Conservation (phyloP, 106 monocot genomes). For the Chionographis japonica region DNA sequence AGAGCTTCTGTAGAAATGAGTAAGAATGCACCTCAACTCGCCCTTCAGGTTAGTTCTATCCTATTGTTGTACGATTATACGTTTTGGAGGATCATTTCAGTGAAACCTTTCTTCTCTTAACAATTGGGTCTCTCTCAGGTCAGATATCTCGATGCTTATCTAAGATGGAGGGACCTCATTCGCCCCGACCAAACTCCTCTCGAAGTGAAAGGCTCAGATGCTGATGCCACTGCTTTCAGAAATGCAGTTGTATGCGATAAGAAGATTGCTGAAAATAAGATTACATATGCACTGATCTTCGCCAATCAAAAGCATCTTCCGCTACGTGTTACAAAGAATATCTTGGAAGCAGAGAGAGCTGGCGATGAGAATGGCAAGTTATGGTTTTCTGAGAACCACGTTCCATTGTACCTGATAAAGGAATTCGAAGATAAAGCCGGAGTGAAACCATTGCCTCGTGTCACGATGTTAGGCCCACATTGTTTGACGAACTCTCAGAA, state of each 20-base stretch:
- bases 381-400: constrained; percentile 78
- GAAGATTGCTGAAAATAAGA: constrained; percentile 36
- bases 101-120: not conserved
- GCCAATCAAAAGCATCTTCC: constrained; percentile 75
- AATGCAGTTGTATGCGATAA: constrained; percentile 72
- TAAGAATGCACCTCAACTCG: constrained; percentile 68
- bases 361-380: constrained; percentile 42
- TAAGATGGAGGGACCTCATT: constrained; percentile 78
- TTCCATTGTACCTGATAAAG: constrained; percentile 81
- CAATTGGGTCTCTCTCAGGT: constrained; percentile 38
- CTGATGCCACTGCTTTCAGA: constrained; percentile 52
- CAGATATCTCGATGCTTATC: constrained; percentile 78
- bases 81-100: not conserved
- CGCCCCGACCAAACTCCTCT: constrained; percentile 50
- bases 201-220: constrained; percentile 53
- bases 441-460: not conserved
- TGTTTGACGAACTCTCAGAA: constrained; percentile 16
- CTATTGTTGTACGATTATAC: not conserved
- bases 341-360: constrained; percentile 46
- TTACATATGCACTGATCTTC: constrained; percentile 61
- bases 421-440: constrained; percentile 55
- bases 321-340: constrained; percentile 62
- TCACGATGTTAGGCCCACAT: not conserved
- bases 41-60: constrained; percentile 60
- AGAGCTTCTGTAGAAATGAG: constrained; percentile 68